Evolutionary conservation across 2,329 filamentous ascomycete genomes (phyloP), one percentile per base, ranked within the genome.

Genomic region (Coniochaeta pulveracea): DNA sequence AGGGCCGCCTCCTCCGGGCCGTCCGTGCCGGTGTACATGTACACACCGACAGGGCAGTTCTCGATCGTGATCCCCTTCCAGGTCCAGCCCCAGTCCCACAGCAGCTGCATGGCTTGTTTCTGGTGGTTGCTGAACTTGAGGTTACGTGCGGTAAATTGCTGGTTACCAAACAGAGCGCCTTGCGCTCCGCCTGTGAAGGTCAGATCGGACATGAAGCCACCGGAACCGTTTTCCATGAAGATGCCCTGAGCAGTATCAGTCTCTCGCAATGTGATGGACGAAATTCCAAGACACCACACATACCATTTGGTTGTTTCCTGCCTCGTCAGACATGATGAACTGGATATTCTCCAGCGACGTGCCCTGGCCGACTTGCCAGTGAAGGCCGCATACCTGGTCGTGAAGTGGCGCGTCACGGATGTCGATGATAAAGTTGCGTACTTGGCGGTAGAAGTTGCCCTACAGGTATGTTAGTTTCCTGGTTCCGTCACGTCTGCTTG

Each of bases 401-500:
- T 40, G 37, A 2, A 47, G 43, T 3, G 49, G 40, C n/a, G 55
- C 54, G 14, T 28, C 41, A 4, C 48, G 49, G 7, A 60, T 52
- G 46, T 83, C 77, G 24, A 83, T 59, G 35, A 76, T 58, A 30
- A 84, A 62, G 46, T 84, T 83, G 6, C 75, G 63, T 37, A 83
- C 65, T 42, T 76, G 70, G 28, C 76, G 63, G 47, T 64, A 76
- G 52, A 83, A 83, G 7, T 78, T 69, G 42, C 22, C 22, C n/a
- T 9, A n/a, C 22, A 24, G n/a, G 22, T 9, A n/a, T 24, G 22
- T 24, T n/a, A n/a, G 22, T 9, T 24, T 24, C n/a, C 22, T 9
- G 22, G n/a, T 9, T 24, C 22, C 9, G n/a, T n/a, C n/a, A n/a
- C n/a, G n/a, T n/a, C n/a, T n/a, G n/a, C n/a, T 24, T 9, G 22